Conservation (phyloP, 768 basidiomycete genomes). For the Tylopilus sp. region DNA sequence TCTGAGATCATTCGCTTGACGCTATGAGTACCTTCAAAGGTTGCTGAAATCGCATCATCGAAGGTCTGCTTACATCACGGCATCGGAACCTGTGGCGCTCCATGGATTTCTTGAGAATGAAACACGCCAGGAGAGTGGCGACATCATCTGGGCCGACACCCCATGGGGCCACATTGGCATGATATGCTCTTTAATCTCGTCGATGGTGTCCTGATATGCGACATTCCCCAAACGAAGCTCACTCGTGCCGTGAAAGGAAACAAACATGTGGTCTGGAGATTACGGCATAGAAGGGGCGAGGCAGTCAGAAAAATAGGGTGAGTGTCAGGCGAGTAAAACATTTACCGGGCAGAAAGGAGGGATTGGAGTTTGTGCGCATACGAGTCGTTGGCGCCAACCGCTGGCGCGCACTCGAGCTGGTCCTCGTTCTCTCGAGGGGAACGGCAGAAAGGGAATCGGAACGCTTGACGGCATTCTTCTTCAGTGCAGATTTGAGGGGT, state of each 20-base stretch:
- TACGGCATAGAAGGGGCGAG: slow-evolving; percentile 20
- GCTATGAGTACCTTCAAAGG: too few relatives aligned
- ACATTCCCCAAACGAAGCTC: slow-evolving; percentile 51
- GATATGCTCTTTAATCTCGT: slow-evolving; percentile 55
- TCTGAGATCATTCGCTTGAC: slow-evolving; percentile 58
- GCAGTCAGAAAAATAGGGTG: slow-evolving; percentile 20
- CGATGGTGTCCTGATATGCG: slow-evolving; percentile 50
- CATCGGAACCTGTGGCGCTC: slow-evolving; percentile 54
- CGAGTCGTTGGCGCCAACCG: slow-evolving; percentile 33
- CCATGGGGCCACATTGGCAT: slow-evolving; percentile 70
- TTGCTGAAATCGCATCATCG: slow-evolving; percentile 24
- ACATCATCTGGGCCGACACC: slow-evolving; percentile 40
- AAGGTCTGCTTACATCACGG: slow-evolving; percentile 42
- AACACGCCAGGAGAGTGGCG: slow-evolving; percentile 51
- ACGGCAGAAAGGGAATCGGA: slow-evolving; percentile 21
- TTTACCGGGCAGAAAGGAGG: slow-evolving; percentile 32
- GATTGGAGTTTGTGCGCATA: slow-evolving; percentile 34
- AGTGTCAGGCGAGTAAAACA: neutral
- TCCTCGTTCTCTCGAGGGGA: slow-evolving; percentile 39
- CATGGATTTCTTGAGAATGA: slow-evolving; percentile 67
- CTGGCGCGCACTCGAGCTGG: slow-evolving; percentile 37
- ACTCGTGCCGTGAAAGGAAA: slow-evolving; percentile 63
- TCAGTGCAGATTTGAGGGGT: slow-evolving; percentile 57
- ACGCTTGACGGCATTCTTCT: slow-evolving; percentile 38
- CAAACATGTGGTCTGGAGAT: slow-evolving; percentile 63